phyloP scores from a whole-genome alignment of 495 filamentous ascomycete species.

The Zalerion maritima region DNA sequence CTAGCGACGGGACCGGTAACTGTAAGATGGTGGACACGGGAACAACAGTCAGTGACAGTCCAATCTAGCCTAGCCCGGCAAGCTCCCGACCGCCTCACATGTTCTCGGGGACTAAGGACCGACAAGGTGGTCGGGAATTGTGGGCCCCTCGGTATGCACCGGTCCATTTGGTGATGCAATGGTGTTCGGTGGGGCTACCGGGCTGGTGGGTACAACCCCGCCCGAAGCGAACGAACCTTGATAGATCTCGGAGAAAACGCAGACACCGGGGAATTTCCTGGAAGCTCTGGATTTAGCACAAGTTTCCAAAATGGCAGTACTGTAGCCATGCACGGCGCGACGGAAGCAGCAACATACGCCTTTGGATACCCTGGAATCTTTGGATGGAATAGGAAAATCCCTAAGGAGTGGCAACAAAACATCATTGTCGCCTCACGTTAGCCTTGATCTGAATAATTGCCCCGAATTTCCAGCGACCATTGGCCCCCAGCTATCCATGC shows the following conservation, averaged over 20 bases:
- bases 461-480: too few species aligned
- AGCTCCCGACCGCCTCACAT: conserved; percentile 7
- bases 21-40: conserved; percentile 19
- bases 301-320: conserved; percentile 1
- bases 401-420: conserved; percentile 27
- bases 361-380: conserved; percentile 70
- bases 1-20: conserved; percentile 86
- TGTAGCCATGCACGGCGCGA: too few species aligned
- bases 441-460: conserved; percentile 1
- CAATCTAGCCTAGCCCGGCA: conserved; percentile 3
- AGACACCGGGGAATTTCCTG: conserved; percentile 74
- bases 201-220: neutral
- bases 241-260: conserved; percentile 90
- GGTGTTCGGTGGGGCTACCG: neutral
- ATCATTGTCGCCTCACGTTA: conserved; percentile 3
- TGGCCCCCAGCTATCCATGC: too few species aligned
- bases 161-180: neutral
- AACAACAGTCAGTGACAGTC: conserved; percentile 4
- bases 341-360: conserved; percentile 35
- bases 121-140: too few species aligned
- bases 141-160: neutral
- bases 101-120: too few species aligned
- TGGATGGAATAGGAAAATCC: conserved; percentile 82
- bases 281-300: conserved; percentile 12
- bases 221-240: conserved; percentile 46